Conservation (phyloP, 1,139 yeast species). For the Candida sp. region DNA sequence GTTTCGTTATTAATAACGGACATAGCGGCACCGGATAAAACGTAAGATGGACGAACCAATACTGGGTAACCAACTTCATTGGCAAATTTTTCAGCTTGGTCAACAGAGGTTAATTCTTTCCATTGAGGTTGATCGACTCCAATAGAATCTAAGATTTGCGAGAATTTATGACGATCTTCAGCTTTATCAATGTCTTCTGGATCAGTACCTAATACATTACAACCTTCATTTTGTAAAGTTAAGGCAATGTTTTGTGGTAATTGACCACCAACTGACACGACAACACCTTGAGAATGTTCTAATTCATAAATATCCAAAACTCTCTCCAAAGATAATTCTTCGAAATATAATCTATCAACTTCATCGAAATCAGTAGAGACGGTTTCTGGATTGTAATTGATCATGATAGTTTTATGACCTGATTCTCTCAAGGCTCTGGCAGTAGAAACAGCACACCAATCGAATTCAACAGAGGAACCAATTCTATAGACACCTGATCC, state of each 20-base stretch:
- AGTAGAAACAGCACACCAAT: conserved; percentile 99
- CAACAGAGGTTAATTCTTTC: conserved; percentile 89
- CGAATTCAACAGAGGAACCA: conserved; percentile 98
- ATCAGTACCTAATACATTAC: conserved; percentile 87
- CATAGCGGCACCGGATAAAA: conserved; percentile 98
- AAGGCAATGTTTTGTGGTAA: conserved; percentile 96
- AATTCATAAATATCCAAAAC: conserved; percentile 96
- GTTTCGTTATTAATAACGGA: conserved; percentile 76
- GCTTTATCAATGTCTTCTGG: conserved; percentile 97
- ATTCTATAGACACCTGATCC: conserved; percentile 99
- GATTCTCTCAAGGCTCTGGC: conserved; percentile 89
- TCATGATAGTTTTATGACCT: conserved; percentile 91
- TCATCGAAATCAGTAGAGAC: conserved; percentile 98
- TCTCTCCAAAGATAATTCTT: conserved; percentile 92
- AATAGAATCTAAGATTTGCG: conserved; percentile 88
- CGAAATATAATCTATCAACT: conserved; percentile 95
- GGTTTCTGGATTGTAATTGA: conserved; percentile 97
- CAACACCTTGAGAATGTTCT: conserved; percentile 86
- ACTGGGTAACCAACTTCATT: conserved; percentile 91
- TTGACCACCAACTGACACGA: conserved; percentile 98
- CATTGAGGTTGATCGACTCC: conserved; percentile 96
- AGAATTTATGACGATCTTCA: conserved; percentile 97
- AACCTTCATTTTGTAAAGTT: conserved; percentile 75
- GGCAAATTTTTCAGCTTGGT: conserved; percentile 85
- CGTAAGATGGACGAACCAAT: conserved; percentile 96